These are phyloP conservation scores for Claviceps arundinis DNA, from an alignment of 2,329 filamentous ascomycete species.

Conservation along the genomic window DNA sequence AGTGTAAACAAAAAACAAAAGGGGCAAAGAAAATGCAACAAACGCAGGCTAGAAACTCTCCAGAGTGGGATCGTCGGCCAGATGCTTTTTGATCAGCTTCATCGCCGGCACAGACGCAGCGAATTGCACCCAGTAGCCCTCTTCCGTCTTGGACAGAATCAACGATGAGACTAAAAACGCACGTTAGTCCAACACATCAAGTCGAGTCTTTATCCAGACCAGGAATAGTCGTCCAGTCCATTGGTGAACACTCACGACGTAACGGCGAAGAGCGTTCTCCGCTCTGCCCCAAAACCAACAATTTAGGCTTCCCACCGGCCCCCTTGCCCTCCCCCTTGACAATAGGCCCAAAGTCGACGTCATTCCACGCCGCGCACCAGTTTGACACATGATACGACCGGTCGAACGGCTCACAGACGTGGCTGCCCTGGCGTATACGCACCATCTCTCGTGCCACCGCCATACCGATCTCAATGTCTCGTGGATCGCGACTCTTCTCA, in stretches of 20 bases:
- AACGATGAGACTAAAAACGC: background rate
- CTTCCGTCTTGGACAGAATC: conserved; percentile 1
- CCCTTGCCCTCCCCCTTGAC: background rate
- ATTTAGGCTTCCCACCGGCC: background rate
- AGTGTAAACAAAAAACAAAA: background rate
- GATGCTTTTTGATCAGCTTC: background rate
- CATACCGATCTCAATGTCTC: background rate
- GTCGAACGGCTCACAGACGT: conserved; percentile 1
- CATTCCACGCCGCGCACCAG: conserved; percentile 4
- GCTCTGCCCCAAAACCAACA: conserved; percentile 1
- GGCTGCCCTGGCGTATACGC: background rate
- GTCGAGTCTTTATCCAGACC: background rate
- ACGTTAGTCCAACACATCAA: background rate
- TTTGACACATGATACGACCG: background rate
- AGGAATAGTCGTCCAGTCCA: too few species aligned
- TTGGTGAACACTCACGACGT: background rate
- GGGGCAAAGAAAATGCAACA: background rate
- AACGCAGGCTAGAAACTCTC: background rate
- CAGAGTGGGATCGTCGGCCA: background rate
- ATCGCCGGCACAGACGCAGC: background rate
- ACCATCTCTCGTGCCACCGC: background rate
- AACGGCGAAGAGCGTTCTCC: background rate
- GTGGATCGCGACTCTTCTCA: background rate
- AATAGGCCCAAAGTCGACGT: conserved; percentile 1
- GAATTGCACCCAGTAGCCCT: conserved; percentile 3